These are phyloP conservation scores for Sordariomycetes sp. DNA, from an alignment of 2,329 filamentous ascomycete genomes.

Conservation along the genomic window DNA sequence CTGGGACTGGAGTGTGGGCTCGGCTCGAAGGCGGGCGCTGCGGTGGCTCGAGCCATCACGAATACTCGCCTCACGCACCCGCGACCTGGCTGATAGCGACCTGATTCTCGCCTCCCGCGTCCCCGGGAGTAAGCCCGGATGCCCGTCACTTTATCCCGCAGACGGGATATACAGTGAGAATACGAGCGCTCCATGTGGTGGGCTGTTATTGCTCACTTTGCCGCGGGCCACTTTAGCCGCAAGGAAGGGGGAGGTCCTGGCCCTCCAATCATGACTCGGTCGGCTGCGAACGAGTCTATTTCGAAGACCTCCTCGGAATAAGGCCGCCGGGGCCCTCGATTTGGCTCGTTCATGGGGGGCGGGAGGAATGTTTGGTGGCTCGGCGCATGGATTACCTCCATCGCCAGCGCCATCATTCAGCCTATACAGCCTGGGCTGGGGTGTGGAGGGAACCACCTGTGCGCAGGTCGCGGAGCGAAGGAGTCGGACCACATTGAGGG, in stretches of 20 bases:
- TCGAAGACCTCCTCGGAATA: background rate
- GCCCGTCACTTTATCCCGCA: conserved; percentile 1
- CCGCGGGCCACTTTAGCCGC: background rate
- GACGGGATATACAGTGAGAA: background rate
- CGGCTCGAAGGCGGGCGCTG: background rate
- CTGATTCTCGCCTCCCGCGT: background rate
- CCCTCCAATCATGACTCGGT: background rate
- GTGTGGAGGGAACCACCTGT: background rate
- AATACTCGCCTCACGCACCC: background rate
- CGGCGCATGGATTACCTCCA: background rate
- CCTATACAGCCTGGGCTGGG: background rate
- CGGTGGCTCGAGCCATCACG: background rate
- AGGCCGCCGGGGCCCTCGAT: background rate
- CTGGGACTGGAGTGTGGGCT: background rate
- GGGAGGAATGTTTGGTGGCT: background rate
- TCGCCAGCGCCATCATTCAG: conserved; percentile 1
- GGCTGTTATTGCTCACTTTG: background rate
- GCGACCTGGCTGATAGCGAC: background rate
- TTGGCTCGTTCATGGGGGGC: background rate
- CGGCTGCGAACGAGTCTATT: background rate
- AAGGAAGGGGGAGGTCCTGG: background rate
- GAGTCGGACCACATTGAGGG: background rate
- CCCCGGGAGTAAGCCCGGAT: background rate
- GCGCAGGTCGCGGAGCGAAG: background rate
- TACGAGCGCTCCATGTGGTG: background rate